Percentiles rank a stretch among this genome's conserved stretches.
These are phyloP conservation scores for Helichrysum umbraculigerum DNA, from an alignment of 129 eudicot genomes.

Conservation along the genomic window DNA sequence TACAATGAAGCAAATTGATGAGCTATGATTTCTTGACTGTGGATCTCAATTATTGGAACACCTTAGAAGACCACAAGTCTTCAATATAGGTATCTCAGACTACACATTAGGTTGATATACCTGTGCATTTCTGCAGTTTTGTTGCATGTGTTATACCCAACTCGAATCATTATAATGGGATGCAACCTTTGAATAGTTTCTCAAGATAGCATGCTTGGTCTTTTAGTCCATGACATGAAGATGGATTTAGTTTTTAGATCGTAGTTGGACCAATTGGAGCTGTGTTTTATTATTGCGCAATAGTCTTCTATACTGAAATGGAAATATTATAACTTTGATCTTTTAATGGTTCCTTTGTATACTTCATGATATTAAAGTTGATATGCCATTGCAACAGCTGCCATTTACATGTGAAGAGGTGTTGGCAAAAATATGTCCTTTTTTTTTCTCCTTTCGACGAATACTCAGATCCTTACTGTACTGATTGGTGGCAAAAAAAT, in stretches of 20 bases:
- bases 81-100: background rate
- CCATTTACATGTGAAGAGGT: too few species aligned
- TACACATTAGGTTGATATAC: background rate
- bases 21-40: background rate
- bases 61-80: background rate
- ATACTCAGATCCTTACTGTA: too few species aligned
- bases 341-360: background rate
- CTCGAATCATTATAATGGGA: background rate
- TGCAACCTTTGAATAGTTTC: background rate
- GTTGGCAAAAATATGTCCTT: too few species aligned
- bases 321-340: background rate
- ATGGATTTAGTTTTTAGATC: background rate
- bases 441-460: too few species aligned
- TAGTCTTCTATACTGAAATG: background rate
- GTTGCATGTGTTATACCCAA: background rate
- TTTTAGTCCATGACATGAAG: background rate
- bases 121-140: background rate
- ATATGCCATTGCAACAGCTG: too few species aligned
- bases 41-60: background rate
- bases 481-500: too few species aligned
- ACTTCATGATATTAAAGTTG: too few species aligned
- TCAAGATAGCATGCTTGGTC: background rate
- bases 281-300: background rate
- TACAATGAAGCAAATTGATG: background rate
- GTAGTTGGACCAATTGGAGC: background rate